Conservation (phyloP, 768 basidiomycete species). For the Lactifluus volemus region DNA sequence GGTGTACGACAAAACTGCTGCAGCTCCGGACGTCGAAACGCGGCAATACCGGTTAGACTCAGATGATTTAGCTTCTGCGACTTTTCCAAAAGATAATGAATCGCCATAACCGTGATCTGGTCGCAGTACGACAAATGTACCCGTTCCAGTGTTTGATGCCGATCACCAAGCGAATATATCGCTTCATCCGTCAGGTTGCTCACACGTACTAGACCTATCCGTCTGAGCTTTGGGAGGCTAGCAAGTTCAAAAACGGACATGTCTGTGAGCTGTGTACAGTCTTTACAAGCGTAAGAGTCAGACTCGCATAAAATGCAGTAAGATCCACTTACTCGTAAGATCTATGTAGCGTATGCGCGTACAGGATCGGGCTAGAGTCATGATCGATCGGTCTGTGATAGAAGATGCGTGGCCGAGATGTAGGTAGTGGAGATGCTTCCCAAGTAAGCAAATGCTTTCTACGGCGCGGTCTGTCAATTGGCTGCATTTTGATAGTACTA, state of each 20-base stretch:
- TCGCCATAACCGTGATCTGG: constrained; percentile 87
- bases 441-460: constrained; percentile 75
- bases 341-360: constrained; percentile 91
- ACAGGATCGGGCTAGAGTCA: constrained; percentile 74
- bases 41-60: constrained; percentile 89
- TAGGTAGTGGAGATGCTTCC: constrained; percentile 86
- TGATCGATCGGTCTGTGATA: constrained; percentile 87
- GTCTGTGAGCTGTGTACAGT: constrained; percentile 83
- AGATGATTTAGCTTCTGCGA: constrained; percentile 88
- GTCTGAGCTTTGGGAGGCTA: constrained; percentile 77
- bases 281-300: constrained; percentile 32
- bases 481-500: constrained; percentile 80
- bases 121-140: constrained; percentile 98
- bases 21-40: constrained; percentile 77
- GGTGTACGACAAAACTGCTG: constrained; percentile 87
- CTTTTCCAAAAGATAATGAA: constrained; percentile 82
- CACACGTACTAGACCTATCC: constrained; percentile 92
- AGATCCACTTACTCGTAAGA: constrained; percentile 72
- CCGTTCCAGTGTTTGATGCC: constrained; percentile 81
- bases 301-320: not conserved
- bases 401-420: constrained; percentile 88
- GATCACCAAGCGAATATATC: constrained; percentile 78
- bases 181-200: constrained; percentile 90
- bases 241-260: constrained; percentile 91
- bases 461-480: constrained; percentile 75